Evolutionary conservation across 352 stramenopile species (phyloP), one percentile per base, ranked within the genome.

Genomic region (Peronospora farinosa): DNA sequence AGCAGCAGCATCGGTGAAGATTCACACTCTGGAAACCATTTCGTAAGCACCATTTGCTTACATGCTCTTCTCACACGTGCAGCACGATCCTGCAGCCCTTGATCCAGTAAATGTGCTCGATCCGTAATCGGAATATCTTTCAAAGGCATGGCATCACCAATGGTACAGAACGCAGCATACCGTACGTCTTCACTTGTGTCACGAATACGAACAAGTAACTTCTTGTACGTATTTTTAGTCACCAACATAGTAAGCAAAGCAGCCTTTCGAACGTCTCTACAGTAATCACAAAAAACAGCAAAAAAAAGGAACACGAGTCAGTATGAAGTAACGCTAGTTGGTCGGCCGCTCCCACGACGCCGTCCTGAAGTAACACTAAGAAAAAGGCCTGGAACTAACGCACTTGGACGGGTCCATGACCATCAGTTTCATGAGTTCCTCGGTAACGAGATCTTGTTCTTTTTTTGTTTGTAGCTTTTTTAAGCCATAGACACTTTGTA

Each of bases 161-260:
- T 67, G 5, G 75, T 69, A n/a, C 62, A 45, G 53, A 88, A 87
- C 5, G 73, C 76, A 9, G 72, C 66, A 23, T 68, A 55, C 1
- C 80, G 80, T 11, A 92, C 78, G 17, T 88, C 78, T 39, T 84
- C 72, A 47, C 60, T 86, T 5, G 70, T 60, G 41, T 92, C 80
- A 12, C 80, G 78, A n/a, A 86, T 78, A n/a, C 80, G 80, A n/a
- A 87, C 65, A 6, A 88, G 58, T 19, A 92, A 46, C 17, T 86
- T 71, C 8, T 65, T 49, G 40, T 77, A 81, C 16, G 67, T 54
- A 12, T 67, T 47, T n/a, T 62, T 48, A 1, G 58, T 79, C 30
- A 84, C 47, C 3, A 55, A 56, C n/a, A 92, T 50, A 47, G 66
- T 86, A 7, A 67, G 47, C 12, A 86, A 45, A 7, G 78, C 78